Percentiles rank a stretch among this genome's conserved stretches.
phyloP scores from a whole-genome alignment of 2,329 filamentous ascomycete genomes.

The Phaeosphaeriaceae sp. region DNA sequence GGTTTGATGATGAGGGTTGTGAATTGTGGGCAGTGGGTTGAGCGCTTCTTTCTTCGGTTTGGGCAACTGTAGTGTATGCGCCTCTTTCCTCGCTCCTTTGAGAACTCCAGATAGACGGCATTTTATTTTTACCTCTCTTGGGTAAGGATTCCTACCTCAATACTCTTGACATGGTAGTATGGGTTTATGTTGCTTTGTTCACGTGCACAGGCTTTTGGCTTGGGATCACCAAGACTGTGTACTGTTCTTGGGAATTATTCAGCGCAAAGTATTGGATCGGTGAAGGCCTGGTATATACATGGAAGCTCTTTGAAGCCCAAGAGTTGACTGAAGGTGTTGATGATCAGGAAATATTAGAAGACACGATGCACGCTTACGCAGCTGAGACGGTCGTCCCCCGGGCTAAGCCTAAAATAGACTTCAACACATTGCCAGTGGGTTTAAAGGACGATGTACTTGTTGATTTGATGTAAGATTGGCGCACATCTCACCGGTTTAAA shows the following conservation, averaged over 20 bases:
- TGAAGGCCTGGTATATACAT: background rate
- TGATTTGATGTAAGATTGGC: too few relatives aligned
- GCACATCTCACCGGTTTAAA: too few relatives aligned
- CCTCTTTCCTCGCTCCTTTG: conserved; percentile 25
- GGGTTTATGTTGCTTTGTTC: background rate
- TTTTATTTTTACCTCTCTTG: conserved; percentile 8
- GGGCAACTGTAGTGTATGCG: conserved; percentile 41
- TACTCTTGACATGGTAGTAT: background rate
- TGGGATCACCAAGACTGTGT: background rate
- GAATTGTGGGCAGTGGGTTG: conserved; percentile 25
- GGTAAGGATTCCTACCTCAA: background rate
- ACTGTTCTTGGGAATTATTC: too few relatives aligned
- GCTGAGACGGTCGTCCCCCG: conserved; percentile 5
- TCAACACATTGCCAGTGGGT: background rate
- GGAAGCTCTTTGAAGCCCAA: background rate
- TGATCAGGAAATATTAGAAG: conserved; percentile 2
- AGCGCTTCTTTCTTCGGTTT: conserved; percentile 31
- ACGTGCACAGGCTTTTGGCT: background rate
- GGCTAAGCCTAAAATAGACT: conserved; percentile 11
- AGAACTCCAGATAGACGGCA: conserved; percentile 31
- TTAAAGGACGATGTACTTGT: background rate
- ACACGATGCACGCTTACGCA: conserved; percentile 14
- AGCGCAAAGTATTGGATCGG: too few relatives aligned
- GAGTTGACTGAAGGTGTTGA: background rate
- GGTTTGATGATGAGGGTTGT: conserved; percentile 8